Base-by-base conservation (phyloP, 2,329 filamentous ascomycete species). In the Didymella pomorum region DNA sequence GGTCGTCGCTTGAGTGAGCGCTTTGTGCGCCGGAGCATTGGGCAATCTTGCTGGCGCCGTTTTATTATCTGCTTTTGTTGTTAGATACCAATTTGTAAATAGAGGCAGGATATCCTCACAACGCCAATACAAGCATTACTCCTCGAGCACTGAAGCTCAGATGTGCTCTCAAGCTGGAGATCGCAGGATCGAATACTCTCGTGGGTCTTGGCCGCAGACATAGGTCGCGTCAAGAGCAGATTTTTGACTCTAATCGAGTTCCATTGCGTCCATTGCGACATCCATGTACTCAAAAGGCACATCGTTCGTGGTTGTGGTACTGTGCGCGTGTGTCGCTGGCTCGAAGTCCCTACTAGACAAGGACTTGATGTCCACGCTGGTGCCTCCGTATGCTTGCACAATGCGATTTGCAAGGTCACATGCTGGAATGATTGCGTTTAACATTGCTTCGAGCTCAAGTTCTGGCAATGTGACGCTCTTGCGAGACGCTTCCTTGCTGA, bases 401-500 rank as follows among this genome's bases (percentile, higher is more conserved):
- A 71, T 56, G 4, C 41, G 58, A 60, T 85, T 87, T 0, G 84
- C 88, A 26, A 79, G 75, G 49, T 89, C 87, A 49, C 90, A 79
- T 0, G 87, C 89, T 0, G 63, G 66, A 50, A 91, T 80, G 10
- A 91, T 82, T 7, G 78, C 77, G 5, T 76, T 73, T 2, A 91
- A 77, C 61, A 91, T 89, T 52, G 78, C 78, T 23, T 85, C 81
- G 11, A 91, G 77, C 52, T 89, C 84, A 64, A 90, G 87, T 62
- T 85, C 83, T 57, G 83, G 82, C 2, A 91, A 76, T 21, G 81
- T 80, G 14, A 70, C 61, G 26, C 75, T 70, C 21, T 70, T 73
- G 44, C 56, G 69, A 39, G 57, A 59, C 49, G 52, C 56, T 53
- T 61, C 50, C 16, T 74, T 71, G 21, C 71, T 67, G 16, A 56